These are phyloP conservation scores for Juncus effusus DNA, from an alignment of 176 grass and related monocot species.

Conservation along the genomic window DNA sequence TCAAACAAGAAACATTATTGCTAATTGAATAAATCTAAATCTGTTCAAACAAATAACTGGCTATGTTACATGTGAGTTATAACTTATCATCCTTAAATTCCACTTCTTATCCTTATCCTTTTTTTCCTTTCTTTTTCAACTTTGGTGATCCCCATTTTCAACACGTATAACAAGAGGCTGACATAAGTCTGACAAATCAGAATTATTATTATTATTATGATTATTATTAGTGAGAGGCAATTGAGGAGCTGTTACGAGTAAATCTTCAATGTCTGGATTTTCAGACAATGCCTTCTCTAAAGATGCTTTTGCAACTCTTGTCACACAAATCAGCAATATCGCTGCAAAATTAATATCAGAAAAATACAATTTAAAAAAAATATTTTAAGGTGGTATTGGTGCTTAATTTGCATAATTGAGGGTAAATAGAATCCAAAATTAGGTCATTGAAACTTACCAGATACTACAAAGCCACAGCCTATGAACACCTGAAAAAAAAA, in stretches of 20 bases:
- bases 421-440: constrained; percentile 6
- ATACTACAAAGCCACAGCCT: constrained; percentile 71
- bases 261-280: constrained; percentile 47
- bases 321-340: constrained; percentile 71
- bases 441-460: constrained; percentile 47
- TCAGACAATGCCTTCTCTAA: constrained; percentile 86
- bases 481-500: constrained; percentile 61
- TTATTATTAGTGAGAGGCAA: constrained; percentile 44
- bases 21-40: too few species aligned
- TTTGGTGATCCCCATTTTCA: constrained; percentile 69
- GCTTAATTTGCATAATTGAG: background rate
- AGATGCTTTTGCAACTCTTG: constrained; percentile 73
- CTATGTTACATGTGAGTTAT: constrained; percentile 28
- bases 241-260: constrained; percentile 45
- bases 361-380: background rate
- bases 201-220: background rate
- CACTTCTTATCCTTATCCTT: background rate
- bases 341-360: constrained; percentile 34
- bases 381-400: background rate
- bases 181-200: constrained; percentile 47
- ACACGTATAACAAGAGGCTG: constrained; percentile 91
- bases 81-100: constrained; percentile 12
- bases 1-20: too few species aligned
- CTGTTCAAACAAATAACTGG: background rate
- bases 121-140: constrained; percentile 26